Evolutionary conservation across 1,284 basidiomycete species (phyloP).

Genomic region (Hymenochaete sp.): DNA sequence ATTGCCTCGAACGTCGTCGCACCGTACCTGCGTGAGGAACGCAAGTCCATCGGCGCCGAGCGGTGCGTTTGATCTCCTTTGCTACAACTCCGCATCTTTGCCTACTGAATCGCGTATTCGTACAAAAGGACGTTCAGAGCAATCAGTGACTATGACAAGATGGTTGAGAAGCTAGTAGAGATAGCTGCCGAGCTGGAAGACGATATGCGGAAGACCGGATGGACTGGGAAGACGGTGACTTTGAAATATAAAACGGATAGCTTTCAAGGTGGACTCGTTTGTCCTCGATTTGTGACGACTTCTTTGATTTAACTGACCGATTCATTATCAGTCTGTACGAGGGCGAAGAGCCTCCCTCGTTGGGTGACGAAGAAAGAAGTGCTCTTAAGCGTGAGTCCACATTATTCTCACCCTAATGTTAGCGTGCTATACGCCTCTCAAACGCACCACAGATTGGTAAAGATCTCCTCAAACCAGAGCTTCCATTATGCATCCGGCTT

Average conservation of each 20-base stretch:
- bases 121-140: slow-evolving; percentile 63
- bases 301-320: background rate
- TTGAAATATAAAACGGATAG: slow-evolving; percentile 62
- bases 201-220: slow-evolving; percentile 64
- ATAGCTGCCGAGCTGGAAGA: slow-evolving; percentile 72
- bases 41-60: slow-evolving; percentile 88
- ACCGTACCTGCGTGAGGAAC: slow-evolving; percentile 65
- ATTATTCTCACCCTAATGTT: background rate
- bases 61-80: slow-evolving; percentile 36
- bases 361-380: slow-evolving; percentile 34
- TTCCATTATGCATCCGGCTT: slow-evolving; percentile 36
- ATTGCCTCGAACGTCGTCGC: slow-evolving; percentile 77
- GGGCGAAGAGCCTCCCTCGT: slow-evolving; percentile 33
- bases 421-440: background rate
- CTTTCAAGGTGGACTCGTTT: slow-evolving; percentile 10
- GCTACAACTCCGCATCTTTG: slow-evolving; percentile 10
- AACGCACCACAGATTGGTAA: slow-evolving; percentile 29
- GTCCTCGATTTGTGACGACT: background rate
- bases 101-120: background rate
- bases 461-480: slow-evolving; percentile 34
- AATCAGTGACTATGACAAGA: slow-evolving; percentile 51
- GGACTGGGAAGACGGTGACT: slow-evolving; percentile 71
- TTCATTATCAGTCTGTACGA: slow-evolving; percentile 30
- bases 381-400: slow-evolving; percentile 31
- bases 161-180: slow-evolving; percentile 69